Evolutionary conservation across 768 basidiomycete species (phyloP).

Genomic region (Macrolepiota dolichaula): DNA sequence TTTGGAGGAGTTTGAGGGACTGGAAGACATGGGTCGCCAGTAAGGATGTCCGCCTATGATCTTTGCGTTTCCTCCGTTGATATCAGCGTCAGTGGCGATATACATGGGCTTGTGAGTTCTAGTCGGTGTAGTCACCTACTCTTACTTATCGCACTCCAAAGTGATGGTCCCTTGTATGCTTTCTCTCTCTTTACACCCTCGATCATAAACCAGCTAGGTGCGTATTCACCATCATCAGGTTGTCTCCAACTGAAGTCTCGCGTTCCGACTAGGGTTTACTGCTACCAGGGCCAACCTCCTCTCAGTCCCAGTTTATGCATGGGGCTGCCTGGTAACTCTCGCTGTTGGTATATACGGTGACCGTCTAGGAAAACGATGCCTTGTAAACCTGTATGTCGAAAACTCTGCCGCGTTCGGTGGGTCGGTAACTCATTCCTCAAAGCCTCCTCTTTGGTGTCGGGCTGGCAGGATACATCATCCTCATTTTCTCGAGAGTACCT

Average conservation of each 20-base stretch:
- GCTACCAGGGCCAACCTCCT: slow-evolving; percentile 70
- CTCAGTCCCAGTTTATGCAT: slow-evolving; percentile 75
- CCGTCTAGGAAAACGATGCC: slow-evolving; percentile 48
- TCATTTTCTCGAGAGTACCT: slow-evolving; percentile 56
- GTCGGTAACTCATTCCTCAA: neutral
- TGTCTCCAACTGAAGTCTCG: neutral
- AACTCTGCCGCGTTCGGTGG: neutral
- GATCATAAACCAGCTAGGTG: slow-evolving; percentile 49
- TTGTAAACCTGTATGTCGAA: slow-evolving; percentile 57
- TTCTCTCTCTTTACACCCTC: slow-evolving; percentile 53
- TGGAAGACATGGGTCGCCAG: slow-evolving; percentile 76
- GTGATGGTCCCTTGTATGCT: slow-evolving; percentile 53
- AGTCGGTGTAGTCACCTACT: neutral
- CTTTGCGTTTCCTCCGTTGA: neutral
- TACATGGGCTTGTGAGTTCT: slow-evolving; percentile 63
- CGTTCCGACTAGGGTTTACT: slow-evolving; percentile 39
- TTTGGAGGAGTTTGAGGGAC: slow-evolving; percentile 60
- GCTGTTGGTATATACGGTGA: slow-evolving; percentile 62
- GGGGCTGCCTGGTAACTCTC: slow-evolving; percentile 67
- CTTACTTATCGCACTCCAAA: slow-evolving; percentile 19
- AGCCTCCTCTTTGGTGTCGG: slow-evolving; percentile 28
- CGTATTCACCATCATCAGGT: neutral
- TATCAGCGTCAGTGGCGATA: slow-evolving; percentile 49
- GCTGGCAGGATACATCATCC: slow-evolving; percentile 61
- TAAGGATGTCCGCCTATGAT: slow-evolving; percentile 27